Evolutionary conservation across 345 rosid genomes (phyloP).

Genomic region (Moringa oleifera): DNA sequence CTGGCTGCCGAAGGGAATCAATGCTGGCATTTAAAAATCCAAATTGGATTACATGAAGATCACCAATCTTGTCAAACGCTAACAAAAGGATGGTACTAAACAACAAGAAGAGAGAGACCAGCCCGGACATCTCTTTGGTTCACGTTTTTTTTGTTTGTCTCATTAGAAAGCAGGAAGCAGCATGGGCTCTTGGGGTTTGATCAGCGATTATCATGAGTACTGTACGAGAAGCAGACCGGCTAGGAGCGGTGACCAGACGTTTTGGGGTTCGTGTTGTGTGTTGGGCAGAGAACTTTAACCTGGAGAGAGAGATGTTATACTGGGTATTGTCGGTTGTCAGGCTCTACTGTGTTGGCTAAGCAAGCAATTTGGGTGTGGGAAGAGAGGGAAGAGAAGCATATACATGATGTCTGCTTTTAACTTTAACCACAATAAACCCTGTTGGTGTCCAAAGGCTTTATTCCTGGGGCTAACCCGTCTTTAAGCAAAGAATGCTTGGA

Average conservation of each 20-base stretch:
- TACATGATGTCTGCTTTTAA: slow-evolving; percentile 10
- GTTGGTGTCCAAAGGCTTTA: slow-evolving; percentile 40
- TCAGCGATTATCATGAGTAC: slow-evolving; percentile 26
- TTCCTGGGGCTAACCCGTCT: slow-evolving; percentile 61
- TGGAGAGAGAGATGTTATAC: slow-evolving; percentile 14
- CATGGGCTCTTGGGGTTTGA: neutral
- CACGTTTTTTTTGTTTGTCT: neutral
- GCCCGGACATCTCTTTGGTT: neutral
- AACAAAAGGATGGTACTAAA: too few species aligned
- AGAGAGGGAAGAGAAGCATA: neutral
- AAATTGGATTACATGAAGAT: slow-evolving; percentile 24
- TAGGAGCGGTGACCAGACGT: slow-evolving; percentile 34
- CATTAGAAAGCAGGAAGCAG: neutral
- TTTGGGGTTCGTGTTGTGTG: neutral
- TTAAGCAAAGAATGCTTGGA: slow-evolving; percentile 77
- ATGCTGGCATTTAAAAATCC: slow-evolving; percentile 19
- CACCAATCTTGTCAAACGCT: slow-evolving; percentile 23
- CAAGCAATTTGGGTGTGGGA: neutral
- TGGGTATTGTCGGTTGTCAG: slow-evolving; percentile 47
- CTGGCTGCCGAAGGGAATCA: slow-evolving; percentile 8
- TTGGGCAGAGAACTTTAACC: slow-evolving; percentile 1
- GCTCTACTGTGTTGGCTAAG: slow-evolving; percentile 5
- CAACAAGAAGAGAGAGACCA: too few species aligned
- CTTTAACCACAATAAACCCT: slow-evolving; percentile 20
- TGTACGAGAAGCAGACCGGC: slow-evolving; percentile 26